A percentile compares a stretch with the other conserved stretches of the same genome.
Conservation (phyloP, 257 asterid species). For the Solanum microdontum region DNA sequence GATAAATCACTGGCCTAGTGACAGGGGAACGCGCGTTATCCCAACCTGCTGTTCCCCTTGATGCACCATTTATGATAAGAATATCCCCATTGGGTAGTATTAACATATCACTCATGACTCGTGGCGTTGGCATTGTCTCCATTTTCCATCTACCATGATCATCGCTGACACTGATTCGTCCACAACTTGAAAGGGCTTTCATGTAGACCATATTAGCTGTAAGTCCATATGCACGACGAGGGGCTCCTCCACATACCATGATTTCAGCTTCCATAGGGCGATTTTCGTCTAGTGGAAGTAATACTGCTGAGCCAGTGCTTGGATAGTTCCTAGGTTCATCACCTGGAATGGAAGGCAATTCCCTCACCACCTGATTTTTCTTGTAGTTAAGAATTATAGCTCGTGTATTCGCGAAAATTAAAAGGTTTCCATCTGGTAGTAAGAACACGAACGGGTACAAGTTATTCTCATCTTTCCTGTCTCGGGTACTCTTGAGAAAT, state of each 20-base stretch:
- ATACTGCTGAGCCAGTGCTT: slow-evolving; percentile 53
- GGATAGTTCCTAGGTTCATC: slow-evolving; percentile 59
- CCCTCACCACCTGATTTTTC: slow-evolving; percentile 14
- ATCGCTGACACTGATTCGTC: slow-evolving; percentile 28
- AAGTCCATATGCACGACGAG: slow-evolving; percentile 12
- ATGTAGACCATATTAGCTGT: slow-evolving; percentile 15
- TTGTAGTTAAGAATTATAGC: slow-evolving; percentile 39
- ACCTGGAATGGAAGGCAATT: slow-evolving; percentile 37
- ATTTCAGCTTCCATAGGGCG: slow-evolving; percentile 17
- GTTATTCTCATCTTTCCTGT: slow-evolving; percentile 37
- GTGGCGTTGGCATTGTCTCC: slow-evolving; percentile 52
- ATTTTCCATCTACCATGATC: slow-evolving; percentile 31
- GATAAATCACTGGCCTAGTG: slow-evolving; percentile 39
- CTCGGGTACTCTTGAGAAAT: slow-evolving; percentile 48
- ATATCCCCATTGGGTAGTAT: slow-evolving; percentile 46
- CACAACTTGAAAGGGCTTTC: slow-evolving; percentile 39
- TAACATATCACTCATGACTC: slow-evolving; percentile 71
- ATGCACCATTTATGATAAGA: slow-evolving; percentile 50
- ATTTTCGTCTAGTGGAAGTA: slow-evolving; percentile 52
- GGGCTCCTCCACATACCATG: slow-evolving; percentile 66
- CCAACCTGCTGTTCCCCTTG: slow-evolving; percentile 57
- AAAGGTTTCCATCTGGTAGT: slow-evolving; percentile 52
- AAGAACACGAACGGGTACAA: slow-evolving; percentile 60
- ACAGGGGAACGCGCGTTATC: slow-evolving; percentile 35
- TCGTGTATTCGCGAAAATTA: slow-evolving; percentile 47